Conservation (phyloP, 1,284 basidiomycete species). For the Mycocalia duriaeana region DNA sequence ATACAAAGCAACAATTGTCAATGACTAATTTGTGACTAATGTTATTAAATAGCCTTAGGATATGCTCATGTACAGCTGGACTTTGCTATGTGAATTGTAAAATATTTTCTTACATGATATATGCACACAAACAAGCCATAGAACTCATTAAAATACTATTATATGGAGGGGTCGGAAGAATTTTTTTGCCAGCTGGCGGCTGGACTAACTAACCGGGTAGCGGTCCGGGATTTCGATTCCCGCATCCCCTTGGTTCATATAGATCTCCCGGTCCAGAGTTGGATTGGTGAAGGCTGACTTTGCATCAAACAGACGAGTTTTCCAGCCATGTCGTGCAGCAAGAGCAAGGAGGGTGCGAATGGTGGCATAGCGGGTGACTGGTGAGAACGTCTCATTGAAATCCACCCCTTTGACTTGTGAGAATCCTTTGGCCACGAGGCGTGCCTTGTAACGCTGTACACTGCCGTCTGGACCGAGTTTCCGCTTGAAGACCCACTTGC, state of each 20-base stretch:
- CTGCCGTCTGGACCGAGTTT: slow-evolving; percentile 15
- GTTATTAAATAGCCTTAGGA: too few relatives aligned
- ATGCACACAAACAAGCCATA: too few relatives aligned
- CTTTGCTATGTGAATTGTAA: too few relatives aligned
- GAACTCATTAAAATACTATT: too few relatives aligned
- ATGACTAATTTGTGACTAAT: too few relatives aligned
- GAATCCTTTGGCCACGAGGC: slow-evolving; percentile 13
- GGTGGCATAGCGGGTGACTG: slow-evolving; percentile 1
- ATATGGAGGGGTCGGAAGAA: not conserved
- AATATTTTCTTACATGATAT: too few relatives aligned
- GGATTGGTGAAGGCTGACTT: not conserved
- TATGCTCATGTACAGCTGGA: too few relatives aligned
- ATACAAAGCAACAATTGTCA: too few relatives aligned
- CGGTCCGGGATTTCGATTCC: not conserved
- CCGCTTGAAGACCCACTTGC: slow-evolving; percentile 17
- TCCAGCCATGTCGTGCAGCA: not conserved
- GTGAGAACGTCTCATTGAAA: not conserved
- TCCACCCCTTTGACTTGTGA: not conserved
- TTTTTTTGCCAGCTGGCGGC: not conserved
- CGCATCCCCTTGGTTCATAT: not conserved
- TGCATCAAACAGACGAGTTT: not conserved
- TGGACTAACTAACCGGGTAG: slow-evolving; percentile 1
- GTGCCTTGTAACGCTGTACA: slow-evolving; percentile 17
- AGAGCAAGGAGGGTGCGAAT: not conserved
- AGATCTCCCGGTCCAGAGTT: not conserved